These are phyloP conservation scores for Arthrobotrys sphaeroides DNA, from an alignment of 2,329 filamentous ascomycete genomes.

Conservation along the genomic window DNA sequence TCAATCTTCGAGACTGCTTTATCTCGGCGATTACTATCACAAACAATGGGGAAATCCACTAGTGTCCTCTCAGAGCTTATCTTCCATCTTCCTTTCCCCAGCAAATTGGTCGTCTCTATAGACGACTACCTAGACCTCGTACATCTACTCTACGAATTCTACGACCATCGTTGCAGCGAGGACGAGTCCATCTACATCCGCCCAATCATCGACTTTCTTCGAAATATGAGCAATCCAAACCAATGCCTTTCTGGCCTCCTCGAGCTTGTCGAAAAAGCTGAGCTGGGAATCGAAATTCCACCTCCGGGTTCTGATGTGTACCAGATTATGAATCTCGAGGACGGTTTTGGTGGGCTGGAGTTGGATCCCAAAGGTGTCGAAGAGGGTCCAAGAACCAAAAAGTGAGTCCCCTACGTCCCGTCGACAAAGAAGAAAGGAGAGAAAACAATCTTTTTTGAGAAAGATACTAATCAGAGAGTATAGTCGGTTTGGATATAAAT, in stretches of 20 bases:
- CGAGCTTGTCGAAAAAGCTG: not conserved
- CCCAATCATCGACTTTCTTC: not conserved
- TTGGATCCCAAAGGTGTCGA: too few relatives aligned
- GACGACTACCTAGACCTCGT: constrained; percentile 58
- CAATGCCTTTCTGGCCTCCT: not conserved
- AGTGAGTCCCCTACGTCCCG: too few relatives aligned
- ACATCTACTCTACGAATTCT: constrained; percentile 1
- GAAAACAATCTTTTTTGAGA: too few relatives aligned
- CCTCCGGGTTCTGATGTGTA: too few relatives aligned
- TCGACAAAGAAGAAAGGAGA: too few relatives aligned
- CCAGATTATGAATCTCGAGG: too few relatives aligned
- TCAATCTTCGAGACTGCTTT: too few relatives aligned
- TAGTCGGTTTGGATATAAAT: too few relatives aligned
- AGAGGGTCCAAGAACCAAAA: too few relatives aligned
- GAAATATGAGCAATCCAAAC: not conserved
- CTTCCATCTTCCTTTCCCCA: constrained; percentile 45
- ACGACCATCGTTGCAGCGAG: not conserved
- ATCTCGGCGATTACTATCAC: not conserved
- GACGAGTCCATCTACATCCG: not conserved
- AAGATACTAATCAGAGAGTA: too few relatives aligned
- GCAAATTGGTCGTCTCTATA: constrained; percentile 58
- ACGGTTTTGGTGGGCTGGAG: too few relatives aligned
- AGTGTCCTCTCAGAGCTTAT: not conserved
- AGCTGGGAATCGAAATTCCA: too few relatives aligned
- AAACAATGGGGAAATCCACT: not conserved